Evolutionary conservation across 2,329 filamentous ascomycete genomes (phyloP), one percentile per base, ranked within the genome.

Genomic region (Aspergillus japonicus): DNA sequence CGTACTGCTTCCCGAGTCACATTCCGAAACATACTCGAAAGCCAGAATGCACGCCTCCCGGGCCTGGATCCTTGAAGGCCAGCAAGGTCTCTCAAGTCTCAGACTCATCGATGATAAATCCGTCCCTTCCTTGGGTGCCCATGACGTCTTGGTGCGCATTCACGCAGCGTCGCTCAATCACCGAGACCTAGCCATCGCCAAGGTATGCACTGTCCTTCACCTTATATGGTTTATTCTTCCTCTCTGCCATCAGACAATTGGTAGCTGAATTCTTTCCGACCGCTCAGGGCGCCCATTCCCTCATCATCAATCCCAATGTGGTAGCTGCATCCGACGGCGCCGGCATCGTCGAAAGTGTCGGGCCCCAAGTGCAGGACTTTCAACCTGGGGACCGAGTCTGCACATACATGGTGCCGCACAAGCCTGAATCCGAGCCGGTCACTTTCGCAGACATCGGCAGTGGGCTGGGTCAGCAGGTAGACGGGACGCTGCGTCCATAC

Each of bases 141-240:
- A 83, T 61, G 85, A 91, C 19, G 87, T 90, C 11, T 81, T 91
- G 19, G 84, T 92, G 62, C 86, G 85, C 71, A 79, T 80, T 3
- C 63, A 77, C 29, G 77, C 76, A 0, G 75, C 74, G 1, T 74
- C 71, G 5, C 62, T 81, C 16, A 79, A 80, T 61, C 77, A 78
- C 53, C 68, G 78, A 14, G 78, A 80, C 8, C 56, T 80, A 4
- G 68, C 69, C 2, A 74, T 80, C 26, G 69, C 72, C 1, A 66
- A 71, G 65, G 64, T 59, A 47, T 7, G 42, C 58, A 54, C 85
- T 26, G 2, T 12, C 31, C 23, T 56, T 54, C 8, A 7, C 5
- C 26, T 7, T 11, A 24, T 24, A 35, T 16, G 4, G 7, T 10
- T 8, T 8, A 3, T 35, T 35, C 33, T 5, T 35, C 12, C 33